These are phyloP conservation scores for Trichophyton schoenleinii DNA, from an alignment of 2,329 filamentous ascomycete species.

Conservation along the genomic window DNA sequence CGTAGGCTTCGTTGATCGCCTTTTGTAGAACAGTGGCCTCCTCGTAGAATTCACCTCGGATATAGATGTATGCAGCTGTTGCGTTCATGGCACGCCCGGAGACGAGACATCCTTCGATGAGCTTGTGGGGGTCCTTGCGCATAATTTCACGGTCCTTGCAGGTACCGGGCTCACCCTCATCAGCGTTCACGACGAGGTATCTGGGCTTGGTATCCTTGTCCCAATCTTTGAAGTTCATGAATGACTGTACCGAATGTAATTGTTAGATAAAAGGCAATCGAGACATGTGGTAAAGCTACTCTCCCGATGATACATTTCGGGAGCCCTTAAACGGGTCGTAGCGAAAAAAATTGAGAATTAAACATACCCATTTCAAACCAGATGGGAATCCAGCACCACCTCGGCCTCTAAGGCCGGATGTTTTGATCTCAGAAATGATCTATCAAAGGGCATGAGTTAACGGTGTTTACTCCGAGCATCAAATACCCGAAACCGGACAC, in stretches of 20 bases:
- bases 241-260: constrained; percentile 50
- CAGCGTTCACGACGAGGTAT: constrained; percentile 95
- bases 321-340: not conserved
- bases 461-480: not conserved
- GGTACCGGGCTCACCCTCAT: constrained; percentile 96
- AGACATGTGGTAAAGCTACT: not conserved
- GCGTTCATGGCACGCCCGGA: constrained; percentile 98
- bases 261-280: constrained; percentile 2
- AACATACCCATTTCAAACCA: constrained; percentile 91
- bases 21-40: constrained; percentile 87
- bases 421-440: constrained; percentile 96
- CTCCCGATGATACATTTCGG: not conserved
- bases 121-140: constrained; percentile 99
- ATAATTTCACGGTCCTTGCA: constrained; percentile 99
- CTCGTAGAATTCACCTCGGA: constrained; percentile 94
- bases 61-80: constrained; percentile 97
- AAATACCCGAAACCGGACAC: constrained; percentile 6
- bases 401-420: constrained; percentile 85
- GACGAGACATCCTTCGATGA: constrained; percentile 91
- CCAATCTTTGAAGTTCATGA: constrained; percentile 99
- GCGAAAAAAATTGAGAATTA: not conserved
- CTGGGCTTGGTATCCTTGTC: constrained; percentile 93
- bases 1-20: constrained; percentile 95
- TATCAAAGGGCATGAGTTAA: constrained; percentile 21
- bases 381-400: constrained; percentile 97